Conservation (phyloP, 352 stramenopile species). For the Elongisporangium undulatum region DNA sequence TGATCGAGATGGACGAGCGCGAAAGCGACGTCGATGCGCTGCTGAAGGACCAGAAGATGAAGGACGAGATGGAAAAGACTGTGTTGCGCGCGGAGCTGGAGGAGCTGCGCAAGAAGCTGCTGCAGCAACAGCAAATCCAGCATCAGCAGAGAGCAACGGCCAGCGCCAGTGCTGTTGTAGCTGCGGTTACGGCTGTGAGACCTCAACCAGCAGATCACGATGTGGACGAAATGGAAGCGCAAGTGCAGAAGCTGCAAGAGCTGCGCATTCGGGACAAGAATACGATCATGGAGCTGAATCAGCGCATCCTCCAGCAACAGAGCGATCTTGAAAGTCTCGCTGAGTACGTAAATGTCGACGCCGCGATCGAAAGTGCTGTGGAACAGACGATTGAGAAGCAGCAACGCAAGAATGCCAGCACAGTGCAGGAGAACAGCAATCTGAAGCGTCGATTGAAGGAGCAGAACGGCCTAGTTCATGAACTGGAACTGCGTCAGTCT, state of each 20-base stretch:
- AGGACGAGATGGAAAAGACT: constrained; percentile 53
- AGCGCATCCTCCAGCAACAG: constrained; percentile 51
- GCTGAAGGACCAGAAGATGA: constrained; percentile 33
- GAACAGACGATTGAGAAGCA: constrained; percentile 30
- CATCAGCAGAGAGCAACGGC: constrained; percentile 12
- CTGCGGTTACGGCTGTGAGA: neutral
- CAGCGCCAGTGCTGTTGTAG: constrained; percentile 1
- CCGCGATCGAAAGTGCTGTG: constrained; percentile 24
- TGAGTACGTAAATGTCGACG: constrained; percentile 44
- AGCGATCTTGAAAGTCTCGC: constrained; percentile 53
- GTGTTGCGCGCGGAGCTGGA: constrained; percentile 38
- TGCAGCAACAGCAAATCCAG: constrained; percentile 30
- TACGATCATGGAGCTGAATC: constrained; percentile 50
- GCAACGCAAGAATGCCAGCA: constrained; percentile 14
- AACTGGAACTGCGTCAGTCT: constrained; percentile 47
- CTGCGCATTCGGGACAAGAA: constrained; percentile 58
- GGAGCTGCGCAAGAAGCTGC: constrained; percentile 29
- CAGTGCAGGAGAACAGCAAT: constrained; percentile 28
- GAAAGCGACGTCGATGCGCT: constrained; percentile 53
- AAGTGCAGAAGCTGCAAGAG: constrained; percentile 65
- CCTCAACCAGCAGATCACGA: constrained; percentile 3
- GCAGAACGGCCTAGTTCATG: constrained; percentile 36
- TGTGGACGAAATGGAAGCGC: constrained; percentile 43
- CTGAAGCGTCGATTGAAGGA: constrained; percentile 47
- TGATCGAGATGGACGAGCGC: constrained; percentile 74